Conservation (phyloP, 257 asterid species). For the Verbascum thapsus region DNA sequence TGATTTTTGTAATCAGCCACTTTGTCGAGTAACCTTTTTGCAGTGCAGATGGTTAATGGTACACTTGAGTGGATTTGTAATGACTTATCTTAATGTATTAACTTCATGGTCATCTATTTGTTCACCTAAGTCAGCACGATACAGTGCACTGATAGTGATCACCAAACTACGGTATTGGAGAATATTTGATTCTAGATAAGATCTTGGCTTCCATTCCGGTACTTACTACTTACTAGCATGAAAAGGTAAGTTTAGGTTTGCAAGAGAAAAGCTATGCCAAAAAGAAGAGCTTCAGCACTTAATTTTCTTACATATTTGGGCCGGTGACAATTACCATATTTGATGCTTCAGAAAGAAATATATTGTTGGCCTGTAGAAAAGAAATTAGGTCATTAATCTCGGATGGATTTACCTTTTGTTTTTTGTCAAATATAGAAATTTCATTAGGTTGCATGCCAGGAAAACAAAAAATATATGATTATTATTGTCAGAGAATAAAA, state of each 20-base stretch:
- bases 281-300: conserved; percentile 16
- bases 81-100: conserved; percentile 8
- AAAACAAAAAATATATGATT: conserved; percentile 12
- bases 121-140: background rate
- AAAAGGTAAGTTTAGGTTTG: conserved; percentile 19
- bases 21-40: conserved; percentile 7
- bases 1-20: background rate
- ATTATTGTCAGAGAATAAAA: conserved; percentile 27
- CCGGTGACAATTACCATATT: conserved; percentile 89
- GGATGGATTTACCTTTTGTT: conserved; percentile 24
- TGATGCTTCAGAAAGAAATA: conserved; percentile 95
- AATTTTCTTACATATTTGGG: conserved; percentile 89
- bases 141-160: background rate
- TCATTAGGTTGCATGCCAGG: conserved; percentile 17
- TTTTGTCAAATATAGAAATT: conserved; percentile 8
- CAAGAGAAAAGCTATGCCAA: conserved; percentile 14
- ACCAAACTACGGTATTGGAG: conserved; percentile 6
- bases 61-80: conserved; percentile 3
- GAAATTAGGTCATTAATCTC: conserved; percentile 28
- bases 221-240: conserved; percentile 14
- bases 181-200: conserved; percentile 3
- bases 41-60: background rate
- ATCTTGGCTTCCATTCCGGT: conserved; percentile 22
- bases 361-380: conserved; percentile 87
- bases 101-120: background rate